Evolutionary conservation across 2,329 filamentous ascomycete genomes (phyloP).

Genomic region (Nemania sp.): DNA sequence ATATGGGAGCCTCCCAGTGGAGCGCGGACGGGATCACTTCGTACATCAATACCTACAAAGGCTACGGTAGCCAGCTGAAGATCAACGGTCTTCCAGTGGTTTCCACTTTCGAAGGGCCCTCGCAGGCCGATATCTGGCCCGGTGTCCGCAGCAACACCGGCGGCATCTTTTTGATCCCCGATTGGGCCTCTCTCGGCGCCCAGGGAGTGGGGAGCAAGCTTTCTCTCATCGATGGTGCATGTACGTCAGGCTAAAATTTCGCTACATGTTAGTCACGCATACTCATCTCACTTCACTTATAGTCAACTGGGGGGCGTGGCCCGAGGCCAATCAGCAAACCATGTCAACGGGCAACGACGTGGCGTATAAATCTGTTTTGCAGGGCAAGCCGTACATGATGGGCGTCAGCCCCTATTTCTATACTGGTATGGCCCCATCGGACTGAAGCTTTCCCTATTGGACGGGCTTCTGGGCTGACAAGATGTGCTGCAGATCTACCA

Average conservation of each 20-base stretch:
- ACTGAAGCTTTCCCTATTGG: neutral
- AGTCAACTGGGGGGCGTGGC: slow-evolving; percentile 57
- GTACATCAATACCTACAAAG: slow-evolving; percentile 44
- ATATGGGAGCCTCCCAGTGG: slow-evolving; percentile 40
- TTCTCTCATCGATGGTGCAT: slow-evolving; percentile 36
- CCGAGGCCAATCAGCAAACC: slow-evolving; percentile 42
- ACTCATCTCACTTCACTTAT: slow-evolving; percentile 19
- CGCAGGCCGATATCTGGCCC: slow-evolving; percentile 47
- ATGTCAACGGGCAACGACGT: slow-evolving; percentile 46
- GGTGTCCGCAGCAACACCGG: slow-evolving; percentile 43
- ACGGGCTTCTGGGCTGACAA: slow-evolving; percentile 3
- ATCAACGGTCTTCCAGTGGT: slow-evolving; percentile 49
- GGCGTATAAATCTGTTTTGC: slow-evolving; percentile 44
- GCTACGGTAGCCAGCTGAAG: slow-evolving; percentile 44
- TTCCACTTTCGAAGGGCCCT: slow-evolving; percentile 56
- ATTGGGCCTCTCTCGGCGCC: slow-evolving; percentile 51
- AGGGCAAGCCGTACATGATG: slow-evolving; percentile 55
- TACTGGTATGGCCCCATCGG: slow-evolving; percentile 35
- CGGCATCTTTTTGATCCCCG: slow-evolving; percentile 48
- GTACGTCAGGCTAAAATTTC: slow-evolving; percentile 22
- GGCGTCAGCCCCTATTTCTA: slow-evolving; percentile 47
- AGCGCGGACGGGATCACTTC: slow-evolving; percentile 31
- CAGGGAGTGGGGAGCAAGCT: slow-evolving; percentile 34
- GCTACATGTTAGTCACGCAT: neutral
- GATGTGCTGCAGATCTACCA: slow-evolving; percentile 46